Percentiles rank a stretch among this genome's conserved stretches.
phyloP scores from a whole-genome alignment of 2,329 filamentous ascomycete species.

The Cytospora mali region DNA sequence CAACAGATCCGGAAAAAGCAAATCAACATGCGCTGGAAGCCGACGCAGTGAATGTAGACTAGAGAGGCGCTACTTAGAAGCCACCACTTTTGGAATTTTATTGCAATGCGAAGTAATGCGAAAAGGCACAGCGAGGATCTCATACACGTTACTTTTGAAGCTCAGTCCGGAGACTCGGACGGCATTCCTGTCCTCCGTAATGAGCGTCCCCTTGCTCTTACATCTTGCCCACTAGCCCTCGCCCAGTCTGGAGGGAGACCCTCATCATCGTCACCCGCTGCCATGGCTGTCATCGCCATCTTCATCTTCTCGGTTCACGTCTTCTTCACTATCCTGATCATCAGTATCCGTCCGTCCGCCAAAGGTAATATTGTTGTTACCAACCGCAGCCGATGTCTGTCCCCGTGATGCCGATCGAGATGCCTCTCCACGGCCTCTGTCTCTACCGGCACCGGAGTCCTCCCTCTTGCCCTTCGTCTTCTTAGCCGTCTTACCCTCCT shows the following conservation, averaged over 20 bases:
- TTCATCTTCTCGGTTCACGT: neutral
- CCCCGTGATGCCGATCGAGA: neutral
- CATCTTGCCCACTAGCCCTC: neutral
- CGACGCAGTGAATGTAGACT: slow-evolving; percentile 34
- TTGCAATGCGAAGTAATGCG: neutral
- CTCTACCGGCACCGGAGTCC: neutral
- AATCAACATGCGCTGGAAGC: slow-evolving; percentile 66
- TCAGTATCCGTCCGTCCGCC: neutral
- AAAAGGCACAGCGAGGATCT: neutral
- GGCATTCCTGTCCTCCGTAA: neutral
- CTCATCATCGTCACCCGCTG: neutral
- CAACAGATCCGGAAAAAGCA: slow-evolving; percentile 64
- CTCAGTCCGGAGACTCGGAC: slow-evolving; percentile 12
- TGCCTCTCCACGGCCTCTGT: neutral
- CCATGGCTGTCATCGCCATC: neutral
- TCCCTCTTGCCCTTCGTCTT: neutral
- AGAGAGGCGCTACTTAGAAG: slow-evolving; percentile 9
- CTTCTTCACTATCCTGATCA: neutral
- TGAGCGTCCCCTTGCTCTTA: neutral
- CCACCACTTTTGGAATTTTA: neutral
- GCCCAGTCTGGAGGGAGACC: neutral
- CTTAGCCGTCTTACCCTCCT: neutral
- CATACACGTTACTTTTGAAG: neutral
- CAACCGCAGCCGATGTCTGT: neutral
- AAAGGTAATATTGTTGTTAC: slow-evolving; percentile 3